phyloP scores from a whole-genome alignment of 192 early-diverging fungal genomes.

The Coemansia sp. region DNA sequence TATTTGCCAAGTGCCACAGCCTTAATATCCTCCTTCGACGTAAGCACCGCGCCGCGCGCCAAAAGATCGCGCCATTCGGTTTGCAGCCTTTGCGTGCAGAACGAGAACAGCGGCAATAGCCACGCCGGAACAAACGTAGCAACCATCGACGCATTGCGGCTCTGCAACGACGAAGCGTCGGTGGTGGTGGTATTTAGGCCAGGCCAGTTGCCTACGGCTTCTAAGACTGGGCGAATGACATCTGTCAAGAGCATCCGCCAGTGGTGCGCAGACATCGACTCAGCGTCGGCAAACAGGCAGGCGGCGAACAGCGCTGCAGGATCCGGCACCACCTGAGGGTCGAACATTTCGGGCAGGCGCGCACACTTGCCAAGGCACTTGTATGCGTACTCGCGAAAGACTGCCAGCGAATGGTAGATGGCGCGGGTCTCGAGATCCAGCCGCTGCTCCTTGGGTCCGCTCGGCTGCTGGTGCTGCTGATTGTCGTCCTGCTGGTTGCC shows the following conservation, averaged over 20 bases:
- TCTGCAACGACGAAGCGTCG: not conserved
- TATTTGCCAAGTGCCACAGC: constrained; percentile 3
- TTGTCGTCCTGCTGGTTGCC: not conserved
- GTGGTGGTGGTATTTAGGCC: constrained; percentile 4
- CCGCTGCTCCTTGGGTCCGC: not conserved
- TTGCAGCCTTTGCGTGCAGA: constrained; percentile 19
- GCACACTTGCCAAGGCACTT: constrained; percentile 31
- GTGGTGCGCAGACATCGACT: constrained; percentile 29
- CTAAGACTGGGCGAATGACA: constrained; percentile 24
- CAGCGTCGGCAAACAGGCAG: constrained; percentile 40
- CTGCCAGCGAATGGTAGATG: constrained; percentile 22
- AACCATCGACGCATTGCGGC: not conserved
- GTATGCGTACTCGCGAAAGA: constrained; percentile 37
- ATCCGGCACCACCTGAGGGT: constrained; percentile 4
- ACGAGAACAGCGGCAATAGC: constrained; percentile 37
- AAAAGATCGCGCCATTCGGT: constrained; percentile 26
- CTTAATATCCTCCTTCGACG: constrained; percentile 4
- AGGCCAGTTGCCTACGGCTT: constrained; percentile 38
- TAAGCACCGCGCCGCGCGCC: not conserved
- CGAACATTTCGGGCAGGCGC: constrained; percentile 22
- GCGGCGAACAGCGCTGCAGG: constrained; percentile 22
- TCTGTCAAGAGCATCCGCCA: constrained; percentile 37
- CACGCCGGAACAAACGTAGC: constrained; percentile 23
- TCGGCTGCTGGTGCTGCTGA: not conserved
- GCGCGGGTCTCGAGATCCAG: constrained; percentile 16